Conservation (phyloP, 2,329 filamentous ascomycete genomes). For the Fusarium caatingaense region DNA sequence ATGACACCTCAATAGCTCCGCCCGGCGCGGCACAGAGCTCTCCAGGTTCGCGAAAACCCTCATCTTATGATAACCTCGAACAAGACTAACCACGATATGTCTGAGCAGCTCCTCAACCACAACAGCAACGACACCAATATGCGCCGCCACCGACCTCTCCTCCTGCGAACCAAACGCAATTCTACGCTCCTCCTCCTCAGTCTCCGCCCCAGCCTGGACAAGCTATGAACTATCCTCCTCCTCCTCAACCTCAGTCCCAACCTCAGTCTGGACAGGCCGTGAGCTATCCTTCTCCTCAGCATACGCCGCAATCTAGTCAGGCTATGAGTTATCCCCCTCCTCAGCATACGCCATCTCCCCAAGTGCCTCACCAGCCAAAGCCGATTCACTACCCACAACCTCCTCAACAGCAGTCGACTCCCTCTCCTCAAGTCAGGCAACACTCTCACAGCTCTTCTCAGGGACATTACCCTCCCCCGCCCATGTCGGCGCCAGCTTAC, state of each 20-base stretch:
- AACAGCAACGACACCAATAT: slow-evolving; percentile 54
- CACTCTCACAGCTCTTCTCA: slow-evolving; percentile 38
- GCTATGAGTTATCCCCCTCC: slow-evolving; percentile 49
- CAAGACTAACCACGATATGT: slow-evolving; percentile 26
- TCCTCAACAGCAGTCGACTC: slow-evolving; percentile 43
- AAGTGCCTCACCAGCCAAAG: slow-evolving; percentile 35
- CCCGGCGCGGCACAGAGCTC: slow-evolving; percentile 51
- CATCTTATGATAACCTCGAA: background rate
- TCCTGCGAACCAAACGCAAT: slow-evolving; percentile 58
- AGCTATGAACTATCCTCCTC: slow-evolving; percentile 52
- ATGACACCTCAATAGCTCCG: slow-evolving; percentile 52
- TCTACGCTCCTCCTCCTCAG: slow-evolving; percentile 52
- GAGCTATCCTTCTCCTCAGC: slow-evolving; percentile 50
- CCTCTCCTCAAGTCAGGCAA: slow-evolving; percentile 39
- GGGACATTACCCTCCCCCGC: slow-evolving; percentile 40
- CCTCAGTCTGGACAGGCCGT: slow-evolving; percentile 47
- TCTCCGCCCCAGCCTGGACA: slow-evolving; percentile 50
- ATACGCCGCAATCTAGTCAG: slow-evolving; percentile 47
- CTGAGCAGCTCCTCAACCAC: slow-evolving; percentile 38
- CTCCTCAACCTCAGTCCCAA: slow-evolving; percentile 43
- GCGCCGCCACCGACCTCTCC: slow-evolving; percentile 61
- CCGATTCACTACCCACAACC: slow-evolving; percentile 37
- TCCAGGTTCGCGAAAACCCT: slow-evolving; percentile 43
- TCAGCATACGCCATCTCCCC: slow-evolving; percentile 44
- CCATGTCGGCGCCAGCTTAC: slow-evolving; percentile 37